These are phyloP conservation scores for Amanita brunnescens DNA, from an alignment of 768 basidiomycete species.

Conservation along the genomic window DNA sequence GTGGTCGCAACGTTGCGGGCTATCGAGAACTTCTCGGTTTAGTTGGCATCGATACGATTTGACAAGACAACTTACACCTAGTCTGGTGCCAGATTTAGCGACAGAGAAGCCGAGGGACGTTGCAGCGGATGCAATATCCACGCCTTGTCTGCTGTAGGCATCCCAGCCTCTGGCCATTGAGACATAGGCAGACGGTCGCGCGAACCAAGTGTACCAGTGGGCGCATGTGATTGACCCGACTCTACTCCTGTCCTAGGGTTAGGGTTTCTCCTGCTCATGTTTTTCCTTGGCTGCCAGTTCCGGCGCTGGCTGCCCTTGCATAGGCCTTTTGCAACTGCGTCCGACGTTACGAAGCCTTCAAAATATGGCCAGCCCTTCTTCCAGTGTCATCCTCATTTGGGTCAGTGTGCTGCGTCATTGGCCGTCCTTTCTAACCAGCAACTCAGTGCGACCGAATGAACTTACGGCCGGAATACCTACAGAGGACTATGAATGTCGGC, in stretches of 20 bases:
- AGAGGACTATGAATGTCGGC: slow-evolving; percentile 68
- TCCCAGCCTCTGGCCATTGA: slow-evolving; percentile 39
- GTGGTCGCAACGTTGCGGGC: slow-evolving; percentile 52
- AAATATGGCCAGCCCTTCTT: slow-evolving; percentile 72
- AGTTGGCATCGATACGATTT: background rate
- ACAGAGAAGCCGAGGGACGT: slow-evolving; percentile 59
- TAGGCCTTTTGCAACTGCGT: slow-evolving; percentile 4
- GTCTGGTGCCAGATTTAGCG: slow-evolving; percentile 56
- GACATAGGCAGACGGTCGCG: background rate
- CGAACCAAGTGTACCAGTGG: too few species aligned
- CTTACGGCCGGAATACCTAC: slow-evolving; percentile 76
- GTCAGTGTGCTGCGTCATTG: slow-evolving; percentile 25
- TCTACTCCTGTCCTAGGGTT: slow-evolving; percentile 5
- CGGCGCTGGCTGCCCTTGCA: background rate
- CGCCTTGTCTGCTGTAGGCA: slow-evolving; percentile 43
- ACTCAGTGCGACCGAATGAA: slow-evolving; percentile 49
- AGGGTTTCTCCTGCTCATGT: slow-evolving; percentile 3
- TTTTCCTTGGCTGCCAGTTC: background rate
- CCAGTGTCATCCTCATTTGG: slow-evolving; percentile 75
- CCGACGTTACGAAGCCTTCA: slow-evolving; percentile 50
- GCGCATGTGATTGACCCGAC: background rate
- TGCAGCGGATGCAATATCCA: slow-evolving; percentile 59
- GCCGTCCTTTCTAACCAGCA: background rate
- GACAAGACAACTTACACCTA: slow-evolving; percentile 49
- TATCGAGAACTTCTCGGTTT: slow-evolving; percentile 48